phyloP scores from a whole-genome alignment of 2,329 filamentous ascomycete species.

The Seiridium unicorne region DNA sequence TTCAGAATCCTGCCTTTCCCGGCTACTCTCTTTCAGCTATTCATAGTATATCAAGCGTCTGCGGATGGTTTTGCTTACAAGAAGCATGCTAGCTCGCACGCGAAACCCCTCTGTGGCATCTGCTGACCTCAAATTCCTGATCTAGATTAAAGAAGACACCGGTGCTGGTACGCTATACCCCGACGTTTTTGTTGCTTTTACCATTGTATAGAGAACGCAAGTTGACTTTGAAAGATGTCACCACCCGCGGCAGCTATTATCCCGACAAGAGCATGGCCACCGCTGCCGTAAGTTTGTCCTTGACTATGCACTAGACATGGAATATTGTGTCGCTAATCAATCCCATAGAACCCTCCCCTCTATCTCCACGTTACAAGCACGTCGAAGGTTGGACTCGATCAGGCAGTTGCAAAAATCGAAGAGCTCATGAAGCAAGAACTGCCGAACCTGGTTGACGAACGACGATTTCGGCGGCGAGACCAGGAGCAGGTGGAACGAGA shows the following conservation, averaged over 20 bases:
- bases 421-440: conserved; percentile 96
- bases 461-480: conserved; percentile 83
- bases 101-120: conserved; percentile 72
- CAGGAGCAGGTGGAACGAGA: conserved; percentile 82
- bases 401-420: conserved; percentile 83
- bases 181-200: conserved; percentile 41
- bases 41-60: conserved; percentile 37
- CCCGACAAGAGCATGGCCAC: conserved; percentile 98
- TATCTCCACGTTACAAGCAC: conserved; percentile 96
- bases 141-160: conserved; percentile 99
- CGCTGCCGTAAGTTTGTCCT: conserved; percentile 66
- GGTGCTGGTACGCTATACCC: conserved; percentile 90
- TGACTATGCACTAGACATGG: conserved; percentile 42
- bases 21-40: conserved; percentile 25
- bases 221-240: conserved; percentile 86
- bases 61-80: conserved; percentile 69
- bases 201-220: conserved; percentile 49
- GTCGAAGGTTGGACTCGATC: conserved; percentile 85
- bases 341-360: conserved; percentile 76
- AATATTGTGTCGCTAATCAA: conserved; percentile 77
- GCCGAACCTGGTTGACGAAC: conserved; percentile 91
- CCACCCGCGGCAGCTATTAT: conserved; percentile 92
- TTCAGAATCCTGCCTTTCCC: conserved; percentile 30
- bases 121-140: conserved; percentile 90
- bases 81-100: conserved; percentile 63